A percentile compares a stretch with the other conserved stretches of the same genome.
Conservation (phyloP, 225 moss, liverwort and hornwort species). For the Pleurozium schreberi region DNA sequence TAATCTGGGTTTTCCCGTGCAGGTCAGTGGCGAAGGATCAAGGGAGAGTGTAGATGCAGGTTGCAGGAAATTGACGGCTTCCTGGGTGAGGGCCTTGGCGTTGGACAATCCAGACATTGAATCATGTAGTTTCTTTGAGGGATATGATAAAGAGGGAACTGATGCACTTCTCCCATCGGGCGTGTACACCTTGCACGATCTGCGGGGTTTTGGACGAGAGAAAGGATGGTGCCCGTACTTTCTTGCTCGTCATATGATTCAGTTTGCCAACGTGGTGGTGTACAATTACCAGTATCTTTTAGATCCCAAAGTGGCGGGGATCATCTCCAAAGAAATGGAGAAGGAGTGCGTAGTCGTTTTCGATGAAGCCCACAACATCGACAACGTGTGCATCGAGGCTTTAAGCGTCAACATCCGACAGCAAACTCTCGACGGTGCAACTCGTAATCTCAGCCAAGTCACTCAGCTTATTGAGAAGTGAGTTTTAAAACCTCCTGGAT, state of each 20-base stretch:
- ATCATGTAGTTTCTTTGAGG: constrained; percentile 68
- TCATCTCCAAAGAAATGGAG: constrained; percentile 93
- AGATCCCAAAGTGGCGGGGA: constrained; percentile 95
- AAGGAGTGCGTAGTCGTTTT: constrained; percentile 98
- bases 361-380: constrained; percentile 98
- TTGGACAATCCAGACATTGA: constrained; percentile 68
- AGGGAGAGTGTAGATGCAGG: constrained; percentile 99
- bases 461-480: constrained; percentile 94
- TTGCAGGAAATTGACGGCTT: constrained; percentile 90
- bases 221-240: constrained; percentile 98
- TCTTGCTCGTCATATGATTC: constrained; percentile 96
- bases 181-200: constrained; percentile 85
- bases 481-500: background rate
- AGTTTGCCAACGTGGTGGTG: constrained; percentile 93
- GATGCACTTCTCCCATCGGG: constrained; percentile 83
- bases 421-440: constrained; percentile 91
- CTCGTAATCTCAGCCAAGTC: constrained; percentile 80
- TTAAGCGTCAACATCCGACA: constrained; percentile 97
- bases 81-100: constrained; percentile 86
- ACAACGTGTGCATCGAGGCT: constrained; percentile 98
- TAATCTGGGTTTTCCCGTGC: background rate
- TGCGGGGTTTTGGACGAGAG: constrained; percentile 74
- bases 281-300: constrained; percentile 98
- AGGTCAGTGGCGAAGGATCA: constrained; percentile 93
- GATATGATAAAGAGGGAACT: constrained; percentile 61